Evolutionary conservation across 225 moss, liverwort and hornwort species (phyloP).

Genomic region (Sphagnum contortum): DNA sequence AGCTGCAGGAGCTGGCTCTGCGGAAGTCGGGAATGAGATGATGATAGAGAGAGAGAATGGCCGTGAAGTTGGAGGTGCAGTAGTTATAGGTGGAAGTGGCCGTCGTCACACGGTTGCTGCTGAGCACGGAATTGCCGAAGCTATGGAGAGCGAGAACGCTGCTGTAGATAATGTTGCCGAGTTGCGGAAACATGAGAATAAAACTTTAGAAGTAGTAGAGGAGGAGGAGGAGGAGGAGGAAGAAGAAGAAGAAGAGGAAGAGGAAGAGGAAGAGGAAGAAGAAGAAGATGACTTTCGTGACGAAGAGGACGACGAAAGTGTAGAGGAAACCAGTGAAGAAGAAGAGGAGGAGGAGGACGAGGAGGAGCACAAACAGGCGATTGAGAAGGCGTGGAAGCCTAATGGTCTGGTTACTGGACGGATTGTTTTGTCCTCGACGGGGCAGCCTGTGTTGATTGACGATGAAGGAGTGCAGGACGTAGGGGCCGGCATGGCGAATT

Average conservation of each 20-base stretch:
- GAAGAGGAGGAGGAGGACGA: background rate
- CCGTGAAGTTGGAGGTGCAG: too few relatives aligned
- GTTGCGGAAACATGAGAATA: constrained; percentile 11
- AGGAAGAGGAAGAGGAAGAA: constrained; percentile 4
- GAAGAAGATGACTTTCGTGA: background rate
- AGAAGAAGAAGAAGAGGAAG: background rate
- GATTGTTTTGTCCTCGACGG: background rate
- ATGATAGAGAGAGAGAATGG: too few relatives aligned
- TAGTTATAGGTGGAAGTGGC: too few relatives aligned
- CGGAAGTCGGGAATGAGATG: too few relatives aligned
- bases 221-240: constrained; percentile 3
- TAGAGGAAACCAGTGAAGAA: background rate
- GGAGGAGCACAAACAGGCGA: background rate
- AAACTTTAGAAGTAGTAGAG: constrained; percentile 5
- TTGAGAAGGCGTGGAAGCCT: too few relatives aligned
- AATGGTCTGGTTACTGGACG: background rate
- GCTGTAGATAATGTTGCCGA: background rate
- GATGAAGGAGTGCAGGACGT: background rate
- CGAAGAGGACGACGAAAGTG: background rate
- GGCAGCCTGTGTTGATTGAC: background rate
- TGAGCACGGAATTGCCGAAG: constrained; percentile 2
- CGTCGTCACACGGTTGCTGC: background rate
- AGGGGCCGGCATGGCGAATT: constrained; percentile 9
- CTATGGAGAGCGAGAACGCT: background rate
- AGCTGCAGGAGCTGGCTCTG: too few relatives aligned